These are phyloP conservation scores for Penicillium salamii DNA, from an alignment of 495 filamentous ascomycete species.

Conservation along the genomic window DNA sequence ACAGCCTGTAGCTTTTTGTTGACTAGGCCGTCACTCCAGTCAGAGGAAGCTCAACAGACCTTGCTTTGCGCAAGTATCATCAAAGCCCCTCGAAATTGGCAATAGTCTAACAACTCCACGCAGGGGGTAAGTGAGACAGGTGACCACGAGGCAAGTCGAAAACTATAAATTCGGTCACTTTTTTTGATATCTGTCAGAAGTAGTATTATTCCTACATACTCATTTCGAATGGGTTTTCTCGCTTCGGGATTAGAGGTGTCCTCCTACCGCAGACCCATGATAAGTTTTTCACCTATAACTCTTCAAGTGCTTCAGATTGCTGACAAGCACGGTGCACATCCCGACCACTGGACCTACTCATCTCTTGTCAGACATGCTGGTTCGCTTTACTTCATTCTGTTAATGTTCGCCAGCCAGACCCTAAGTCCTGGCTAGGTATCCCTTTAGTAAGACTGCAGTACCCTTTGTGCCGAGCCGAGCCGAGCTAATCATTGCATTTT, in stretches of 20 bases:
- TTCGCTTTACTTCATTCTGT: too few species aligned
- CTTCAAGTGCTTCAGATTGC: constrained; percentile 5
- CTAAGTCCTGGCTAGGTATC: too few species aligned
- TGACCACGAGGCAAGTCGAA: background rate
- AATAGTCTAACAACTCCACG: background rate
- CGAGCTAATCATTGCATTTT: too few species aligned
- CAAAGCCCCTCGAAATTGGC: background rate
- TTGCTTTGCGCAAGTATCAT: constrained; percentile 1
- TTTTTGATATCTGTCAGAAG: constrained; percentile 2
- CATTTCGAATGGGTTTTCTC: background rate
- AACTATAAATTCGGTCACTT: constrained; percentile 7
- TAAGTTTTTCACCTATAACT: constrained; percentile 3
- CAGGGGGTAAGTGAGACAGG: background rate
- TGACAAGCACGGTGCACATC: too few species aligned
- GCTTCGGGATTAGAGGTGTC: background rate
- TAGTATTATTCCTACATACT: background rate
- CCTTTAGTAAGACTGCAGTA: too few species aligned
- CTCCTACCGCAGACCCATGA: constrained; percentile 3
- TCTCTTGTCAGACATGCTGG: too few species aligned
- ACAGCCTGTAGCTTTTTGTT: background rate
- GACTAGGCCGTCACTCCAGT: too few species aligned
- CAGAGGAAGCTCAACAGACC: too few species aligned
- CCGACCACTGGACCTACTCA: too few species aligned
- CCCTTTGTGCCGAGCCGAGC: too few species aligned
- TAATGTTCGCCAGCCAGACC: too few species aligned